Evolutionary conservation across 331 rosid genomes (phyloP), one percentile per base, ranked within the genome.

Genomic region (Acacia pycnantha): DNA sequence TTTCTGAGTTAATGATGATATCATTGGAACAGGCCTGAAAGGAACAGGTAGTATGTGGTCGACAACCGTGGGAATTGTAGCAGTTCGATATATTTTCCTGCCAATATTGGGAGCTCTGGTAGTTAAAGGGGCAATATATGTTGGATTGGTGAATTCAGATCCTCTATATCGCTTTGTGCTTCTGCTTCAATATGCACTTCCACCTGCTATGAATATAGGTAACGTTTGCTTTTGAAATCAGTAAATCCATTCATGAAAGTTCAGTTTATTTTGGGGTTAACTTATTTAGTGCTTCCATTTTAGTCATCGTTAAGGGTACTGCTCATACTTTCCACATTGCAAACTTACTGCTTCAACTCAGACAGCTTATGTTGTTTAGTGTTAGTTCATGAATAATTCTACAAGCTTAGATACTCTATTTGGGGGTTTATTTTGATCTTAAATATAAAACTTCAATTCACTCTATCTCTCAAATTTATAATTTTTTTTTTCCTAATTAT

Each of bases 181-280:
- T 70, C 82, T 90, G 9, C 91, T 88, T 73, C 93, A 90, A 13
- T 90, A 79, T 78, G 69, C 93, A 64, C 44, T 88, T 59, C 93
- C 93, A 0, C 91, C 93, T 19, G 93, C 93, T 54, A 88, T 90
- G 87, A 88, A 86, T 73, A 84, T 90, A 81, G 93, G 93, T 89
- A 77, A 15, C 44, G 21, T 33, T 26, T 74, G 7, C 72, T 53
- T 70, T n/a, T 54, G 33, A 40, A 50, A 15, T 24, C 70, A 27
- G 19, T 26, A 51, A 12, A 8, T 81, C 66, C 22, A 33, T 54
- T 65, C 27, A 47, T 50, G 66, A 7, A 66, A 78, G 21, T 47
- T 16, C 35, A 64, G 22, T 51, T 64, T 27, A 31, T 24, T 46
- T 72, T 33, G 33, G 76, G 24, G 6, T 40, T 41, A 40, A 15